These are phyloP conservation scores for Taiozyma sp. DNA, from an alignment of 1,139 yeast genomes.

Conservation along the genomic window DNA sequence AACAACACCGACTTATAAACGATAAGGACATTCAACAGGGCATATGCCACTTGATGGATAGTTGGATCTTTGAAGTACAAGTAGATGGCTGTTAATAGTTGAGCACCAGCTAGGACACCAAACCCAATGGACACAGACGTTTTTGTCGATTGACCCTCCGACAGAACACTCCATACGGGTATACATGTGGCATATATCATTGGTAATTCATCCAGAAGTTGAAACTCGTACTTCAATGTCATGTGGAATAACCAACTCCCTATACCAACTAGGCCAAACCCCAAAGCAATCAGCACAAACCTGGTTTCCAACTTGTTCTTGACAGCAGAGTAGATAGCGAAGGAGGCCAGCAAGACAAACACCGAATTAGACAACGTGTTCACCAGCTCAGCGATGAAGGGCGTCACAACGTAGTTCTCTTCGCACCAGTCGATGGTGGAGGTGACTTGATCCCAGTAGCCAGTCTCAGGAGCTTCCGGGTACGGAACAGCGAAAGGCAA, in stretches of 20 bases:
- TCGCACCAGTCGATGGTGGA: constrained; percentile 93
- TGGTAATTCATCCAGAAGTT: constrained; percentile 90
- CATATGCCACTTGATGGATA: constrained; percentile 64
- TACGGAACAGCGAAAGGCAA: constrained; percentile 36
- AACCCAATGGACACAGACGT: constrained; percentile 42
- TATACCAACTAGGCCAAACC: constrained; percentile 83
- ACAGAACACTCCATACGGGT: constrained; percentile 86
- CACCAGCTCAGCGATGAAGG: constrained; percentile 75
- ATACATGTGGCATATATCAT: constrained; percentile 97
- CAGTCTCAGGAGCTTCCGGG: constrained; percentile 28
- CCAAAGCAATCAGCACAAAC: constrained; percentile 66
- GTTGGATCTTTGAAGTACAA: constrained; percentile 74
- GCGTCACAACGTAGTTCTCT: constrained; percentile 79
- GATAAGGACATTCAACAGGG: constrained; percentile 51
- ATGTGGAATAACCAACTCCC: constrained; percentile 96
- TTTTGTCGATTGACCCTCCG: constrained; percentile 39
- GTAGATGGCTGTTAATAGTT: constrained; percentile 56
- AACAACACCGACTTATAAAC: constrained; percentile 51
- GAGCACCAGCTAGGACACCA: constrained; percentile 54
- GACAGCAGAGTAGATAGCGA: constrained; percentile 41
- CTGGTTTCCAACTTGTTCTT: constrained; percentile 61
- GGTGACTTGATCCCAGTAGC: constrained; percentile 28
- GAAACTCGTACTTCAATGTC: constrained; percentile 87
- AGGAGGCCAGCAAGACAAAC: constrained; percentile 53
- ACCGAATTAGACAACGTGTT: constrained; percentile 73